Base-by-base conservation (phyloP, 2,329 filamentous ascomycete genomes). In the Neonectria magnoliae region DNA sequence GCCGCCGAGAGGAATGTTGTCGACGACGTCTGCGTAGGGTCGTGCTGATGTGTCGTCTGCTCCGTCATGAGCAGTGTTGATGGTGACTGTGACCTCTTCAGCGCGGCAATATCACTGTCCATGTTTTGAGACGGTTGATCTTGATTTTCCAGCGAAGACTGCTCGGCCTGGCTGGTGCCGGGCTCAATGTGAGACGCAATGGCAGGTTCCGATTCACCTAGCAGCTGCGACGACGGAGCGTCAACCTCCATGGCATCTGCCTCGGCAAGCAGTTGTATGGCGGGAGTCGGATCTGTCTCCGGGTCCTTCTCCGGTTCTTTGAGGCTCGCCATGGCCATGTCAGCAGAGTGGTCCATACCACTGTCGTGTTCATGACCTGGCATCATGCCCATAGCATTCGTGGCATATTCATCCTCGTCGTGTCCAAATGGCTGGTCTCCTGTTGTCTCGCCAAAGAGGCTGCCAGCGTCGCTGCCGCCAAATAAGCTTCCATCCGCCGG, bases 1-100 rank as follows among this genome's bases (percentile, higher is more conserved):
- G 93, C 92, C 2, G 96, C 92, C 27, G 94, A 93, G 56, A 99
- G 85, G 77, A 99, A 99, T 0, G 91, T 94, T 5, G 88, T 91
- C 67, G 94, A 89, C 0, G 88, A 93, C 27, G 87, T 87, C 70
- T 88, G 87, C 1, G 85, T 83, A 0, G 83, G 81, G 66, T 89
- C 87, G 66, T 83, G 80, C 38, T 83, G 82, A 3, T 79, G 77
- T 2, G 79, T 71, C 2, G 79, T 73, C 3, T 77, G 73, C 4
- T 77, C 70, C 1, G 81, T 79, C 29, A 77, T 76, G 65, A 82
- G 79, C 13, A 74, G 53, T 2, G 65, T 52, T 7, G 69, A 60
- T 1, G 72, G 74, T 0, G 74, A 77, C 16, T 66, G 68, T 1
- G 70, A 73, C 6, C 59, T 64, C 33, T 73, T 71, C 22, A 69